Evolutionary conservation across 2,329 filamentous ascomycete species (phyloP).

Genomic region (Fusarium sp.): DNA sequence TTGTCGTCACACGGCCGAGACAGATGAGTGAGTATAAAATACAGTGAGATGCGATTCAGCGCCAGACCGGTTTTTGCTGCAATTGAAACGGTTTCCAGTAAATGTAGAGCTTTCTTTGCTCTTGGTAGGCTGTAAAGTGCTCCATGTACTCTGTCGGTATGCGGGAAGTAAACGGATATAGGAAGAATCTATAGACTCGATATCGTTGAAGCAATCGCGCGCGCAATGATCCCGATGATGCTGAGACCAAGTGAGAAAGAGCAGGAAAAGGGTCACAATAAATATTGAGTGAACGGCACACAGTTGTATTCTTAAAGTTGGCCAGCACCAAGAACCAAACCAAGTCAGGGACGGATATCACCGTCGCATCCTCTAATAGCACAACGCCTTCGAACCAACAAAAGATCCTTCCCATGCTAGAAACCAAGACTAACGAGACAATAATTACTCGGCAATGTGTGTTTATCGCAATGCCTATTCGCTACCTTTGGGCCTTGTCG

Average conservation of each 20-base stretch:
- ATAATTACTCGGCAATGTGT: constrained; percentile 3
- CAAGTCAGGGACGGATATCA: constrained; percentile 7
- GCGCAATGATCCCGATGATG: neutral
- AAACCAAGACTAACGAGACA: constrained; percentile 36
- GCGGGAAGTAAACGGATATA: neutral
- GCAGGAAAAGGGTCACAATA: constrained; percentile 11
- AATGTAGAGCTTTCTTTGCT: constrained; percentile 19
- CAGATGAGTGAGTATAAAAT: constrained; percentile 14
- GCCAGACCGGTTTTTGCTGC: constrained; percentile 14
- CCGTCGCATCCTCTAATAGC: constrained; percentile 24
- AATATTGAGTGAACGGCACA: constrained; percentile 8
- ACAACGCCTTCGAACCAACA: constrained; percentile 30
- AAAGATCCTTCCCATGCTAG: constrained; percentile 17
- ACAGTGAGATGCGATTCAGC: constrained; percentile 6
- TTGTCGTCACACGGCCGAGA: constrained; percentile 43
- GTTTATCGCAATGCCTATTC: constrained; percentile 33
- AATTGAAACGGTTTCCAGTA: constrained; percentile 13
- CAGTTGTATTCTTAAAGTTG: constrained; percentile 39
- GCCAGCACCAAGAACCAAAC: constrained; percentile 12
- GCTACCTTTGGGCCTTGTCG: constrained; percentile 34
- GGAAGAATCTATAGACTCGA: neutral
- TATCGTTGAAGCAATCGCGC: constrained; percentile 5
- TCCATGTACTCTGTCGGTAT: constrained; percentile 34
- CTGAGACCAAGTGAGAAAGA: neutral
- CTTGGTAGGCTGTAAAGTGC: constrained; percentile 11